Evolutionary conservation across 257 asterid genomes (phyloP).

Genomic region (Fraxinus pennsylvanica): DNA sequence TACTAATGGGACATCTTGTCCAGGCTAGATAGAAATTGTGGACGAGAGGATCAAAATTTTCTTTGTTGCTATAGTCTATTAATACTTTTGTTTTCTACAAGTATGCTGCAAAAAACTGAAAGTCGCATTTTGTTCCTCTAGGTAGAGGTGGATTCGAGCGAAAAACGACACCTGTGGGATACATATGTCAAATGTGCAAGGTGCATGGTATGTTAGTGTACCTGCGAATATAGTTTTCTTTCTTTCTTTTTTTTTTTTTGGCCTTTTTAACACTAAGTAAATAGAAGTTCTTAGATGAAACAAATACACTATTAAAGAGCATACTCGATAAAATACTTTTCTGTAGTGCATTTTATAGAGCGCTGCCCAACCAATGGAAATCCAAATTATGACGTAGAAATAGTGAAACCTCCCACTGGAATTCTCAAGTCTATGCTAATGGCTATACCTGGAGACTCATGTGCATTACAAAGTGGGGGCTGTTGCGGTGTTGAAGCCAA

Average conservation of each 20-base stretch:
- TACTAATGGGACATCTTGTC: slow-evolving; percentile 26
- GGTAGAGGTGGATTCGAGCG: slow-evolving; percentile 90
- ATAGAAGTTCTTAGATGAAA: too few species aligned
- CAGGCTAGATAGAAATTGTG: slow-evolving; percentile 47
- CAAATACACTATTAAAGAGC: too few species aligned
- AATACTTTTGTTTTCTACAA: neutral
- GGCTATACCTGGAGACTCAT: slow-evolving; percentile 93
- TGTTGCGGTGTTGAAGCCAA: slow-evolving; percentile 80
- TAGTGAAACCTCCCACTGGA: slow-evolving; percentile 94
- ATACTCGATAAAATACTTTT: slow-evolving; percentile 13
- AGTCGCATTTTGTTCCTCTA: slow-evolving; percentile 29
- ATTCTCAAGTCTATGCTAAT: slow-evolving; percentile 94
- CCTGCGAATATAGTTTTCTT: neutral
- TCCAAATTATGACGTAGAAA: slow-evolving; percentile 79
- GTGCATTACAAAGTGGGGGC: slow-evolving; percentile 94
- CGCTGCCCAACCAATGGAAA: slow-evolving; percentile 99
- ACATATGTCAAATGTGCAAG: slow-evolving; percentile 92
- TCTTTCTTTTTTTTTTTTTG: too few species aligned
- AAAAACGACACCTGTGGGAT: slow-evolving; percentile 91
- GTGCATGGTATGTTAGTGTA: slow-evolving; percentile 71
- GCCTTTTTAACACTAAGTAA: too few species aligned
- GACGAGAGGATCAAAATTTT: slow-evolving; percentile 33
- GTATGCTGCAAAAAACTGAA: slow-evolving; percentile 15
- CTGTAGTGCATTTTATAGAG: slow-evolving; percentile 88
- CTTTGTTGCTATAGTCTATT: neutral